Conservation (phyloP, 352 stramenopile species). For the Globisporangium spinosum region DNA sequence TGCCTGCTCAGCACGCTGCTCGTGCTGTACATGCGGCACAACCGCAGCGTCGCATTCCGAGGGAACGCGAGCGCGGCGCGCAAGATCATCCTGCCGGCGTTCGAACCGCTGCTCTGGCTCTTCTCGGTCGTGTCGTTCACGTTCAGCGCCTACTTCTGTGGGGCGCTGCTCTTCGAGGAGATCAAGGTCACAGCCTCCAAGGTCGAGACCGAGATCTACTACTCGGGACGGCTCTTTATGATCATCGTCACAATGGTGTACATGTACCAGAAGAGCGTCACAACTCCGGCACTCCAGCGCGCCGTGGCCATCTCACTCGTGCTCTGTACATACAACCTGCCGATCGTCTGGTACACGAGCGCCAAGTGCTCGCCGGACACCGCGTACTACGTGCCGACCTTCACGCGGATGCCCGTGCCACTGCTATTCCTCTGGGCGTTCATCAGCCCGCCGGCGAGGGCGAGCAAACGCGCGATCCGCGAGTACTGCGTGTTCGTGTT, state of each 20-base stretch:
- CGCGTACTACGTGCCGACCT: slow-evolving; percentile 35
- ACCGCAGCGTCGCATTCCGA: slow-evolving; percentile 43
- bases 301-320: slow-evolving; percentile 39
- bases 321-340: slow-evolving; percentile 54
- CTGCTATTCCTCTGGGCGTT: slow-evolving; percentile 44
- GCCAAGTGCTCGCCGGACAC: not conserved
- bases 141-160: slow-evolving; percentile 31
- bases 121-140: slow-evolving; percentile 29
- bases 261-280: slow-evolving; percentile 47
- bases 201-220: slow-evolving; percentile 40
- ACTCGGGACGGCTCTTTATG: slow-evolving; percentile 55
- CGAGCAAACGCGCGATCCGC: slow-evolving; percentile 42
- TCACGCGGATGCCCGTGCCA: slow-evolving; percentile 35
- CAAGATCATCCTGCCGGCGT: slow-evolving; percentile 65
- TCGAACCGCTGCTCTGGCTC: slow-evolving; percentile 64
- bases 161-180: slow-evolving; percentile 14
- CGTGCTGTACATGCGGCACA: slow-evolving; percentile 47
- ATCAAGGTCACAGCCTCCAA: slow-evolving; percentile 14
- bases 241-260: slow-evolving; percentile 65
- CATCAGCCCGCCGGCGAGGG: slow-evolving; percentile 35
- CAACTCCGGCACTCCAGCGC: slow-evolving; percentile 38
- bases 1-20: slow-evolving; percentile 43
- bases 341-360: slow-evolving; percentile 37
- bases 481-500: slow-evolving; percentile 57
- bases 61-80: slow-evolving; percentile 49